A percentile compares a stretch with the other conserved stretches of the same genome.
Conservation (phyloP, 169 alveolate species). For the Perkinsus chesapeaki region DNA sequence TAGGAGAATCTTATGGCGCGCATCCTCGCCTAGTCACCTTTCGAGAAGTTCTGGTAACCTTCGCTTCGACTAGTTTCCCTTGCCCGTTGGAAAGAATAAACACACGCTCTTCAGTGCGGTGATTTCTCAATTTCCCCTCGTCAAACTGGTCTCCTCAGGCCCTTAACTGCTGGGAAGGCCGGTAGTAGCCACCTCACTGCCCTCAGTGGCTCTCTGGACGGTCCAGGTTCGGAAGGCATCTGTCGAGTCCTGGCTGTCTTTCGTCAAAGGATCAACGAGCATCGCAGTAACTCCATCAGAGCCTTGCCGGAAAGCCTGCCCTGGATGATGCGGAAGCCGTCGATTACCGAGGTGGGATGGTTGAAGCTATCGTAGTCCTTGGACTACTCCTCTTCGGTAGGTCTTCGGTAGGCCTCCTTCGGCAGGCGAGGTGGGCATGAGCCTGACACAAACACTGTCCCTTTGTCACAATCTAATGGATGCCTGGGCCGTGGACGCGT, state of each 20-base stretch:
- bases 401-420: neutral
- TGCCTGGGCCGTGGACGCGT: neutral
- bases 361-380: neutral
- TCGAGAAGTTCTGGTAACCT: no score
- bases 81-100: no score
- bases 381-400: neutral
- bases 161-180: neutral
- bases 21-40: no score
- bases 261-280: neutral
- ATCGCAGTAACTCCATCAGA: neutral
- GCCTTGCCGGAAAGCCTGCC: neutral
- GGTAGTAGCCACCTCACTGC: neutral
- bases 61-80: no score
- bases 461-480: neutral
- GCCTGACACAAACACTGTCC: neutral
- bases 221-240: neutral
- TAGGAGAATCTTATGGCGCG: no score
- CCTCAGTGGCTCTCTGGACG: neutral
- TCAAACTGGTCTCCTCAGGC: neutral
- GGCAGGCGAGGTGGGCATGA: neutral
- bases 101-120: no score
- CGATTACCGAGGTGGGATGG: neutral
- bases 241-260: neutral
- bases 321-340: neutral
- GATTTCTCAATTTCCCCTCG: neutral